These are phyloP conservation scores for Acer negundo DNA, from an alignment of 345 rosid species.

Conservation along the genomic window DNA sequence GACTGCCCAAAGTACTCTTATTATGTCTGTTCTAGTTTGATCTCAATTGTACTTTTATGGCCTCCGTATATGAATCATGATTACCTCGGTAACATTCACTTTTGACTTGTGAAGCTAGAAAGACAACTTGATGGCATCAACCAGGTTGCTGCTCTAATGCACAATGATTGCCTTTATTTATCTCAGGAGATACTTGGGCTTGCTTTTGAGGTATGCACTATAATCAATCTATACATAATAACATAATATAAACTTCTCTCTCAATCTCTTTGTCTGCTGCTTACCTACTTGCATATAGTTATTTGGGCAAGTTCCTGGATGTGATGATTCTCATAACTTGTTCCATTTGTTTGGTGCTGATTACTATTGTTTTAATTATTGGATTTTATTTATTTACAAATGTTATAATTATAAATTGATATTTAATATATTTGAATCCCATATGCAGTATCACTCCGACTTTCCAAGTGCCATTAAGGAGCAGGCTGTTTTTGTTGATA, in stretches of 20 bases:
- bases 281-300: background rate
- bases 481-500: constrained; percentile 78
- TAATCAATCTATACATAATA: background rate
- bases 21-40: background rate
- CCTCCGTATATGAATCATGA: constrained; percentile 2
- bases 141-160: constrained; percentile 87
- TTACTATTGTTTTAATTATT: constrained; percentile 11
- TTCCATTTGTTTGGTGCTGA: background rate
- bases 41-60: background rate
- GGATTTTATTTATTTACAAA: constrained; percentile 14
- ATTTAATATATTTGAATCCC: constrained; percentile 8
- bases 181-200: constrained; percentile 89
- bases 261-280: background rate
- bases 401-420: background rate
- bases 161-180: constrained; percentile 87
- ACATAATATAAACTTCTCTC: background rate
- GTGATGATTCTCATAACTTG: background rate
- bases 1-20: background rate
- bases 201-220: constrained; percentile 78
- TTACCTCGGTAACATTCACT: constrained; percentile 25
- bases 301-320: background rate
- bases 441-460: constrained; percentile 74
- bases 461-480: constrained; percentile 80
- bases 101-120: constrained; percentile 82
- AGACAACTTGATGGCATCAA: constrained; percentile 89